Evolutionary conservation across 495 filamentous ascomycete species (phyloP).

Genomic region (Hyaloscypha hepaticicola): DNA sequence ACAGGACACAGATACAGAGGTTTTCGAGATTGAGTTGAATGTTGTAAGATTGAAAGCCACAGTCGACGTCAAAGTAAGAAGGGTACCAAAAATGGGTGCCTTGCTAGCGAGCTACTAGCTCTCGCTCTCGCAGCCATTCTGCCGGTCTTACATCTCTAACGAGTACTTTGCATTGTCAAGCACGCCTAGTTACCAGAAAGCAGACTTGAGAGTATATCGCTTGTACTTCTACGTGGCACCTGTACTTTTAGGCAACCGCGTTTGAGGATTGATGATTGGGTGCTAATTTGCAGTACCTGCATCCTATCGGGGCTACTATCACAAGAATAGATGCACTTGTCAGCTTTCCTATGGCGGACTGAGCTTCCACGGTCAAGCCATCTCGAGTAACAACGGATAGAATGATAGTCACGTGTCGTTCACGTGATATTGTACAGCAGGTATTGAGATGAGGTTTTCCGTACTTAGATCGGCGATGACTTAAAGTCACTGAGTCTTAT

Average conservation of each 20-base stretch:
- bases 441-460: not conserved
- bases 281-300: not conserved
- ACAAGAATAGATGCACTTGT: not conserved
- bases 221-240: not conserved
- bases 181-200: not conserved
- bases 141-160: not conserved
- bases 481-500: not conserved
- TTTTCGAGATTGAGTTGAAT: not conserved
- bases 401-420: no score
- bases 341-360: not conserved
- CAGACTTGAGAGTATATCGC: no score
- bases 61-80: not conserved
- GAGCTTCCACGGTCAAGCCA: no score
- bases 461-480: not conserved
- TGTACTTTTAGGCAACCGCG: constrained; percentile 8
- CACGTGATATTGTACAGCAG: not conserved
- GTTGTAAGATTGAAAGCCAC: not conserved
- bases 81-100: not conserved
- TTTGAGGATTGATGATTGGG: constrained; percentile 12
- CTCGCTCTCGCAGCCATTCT: not conserved
- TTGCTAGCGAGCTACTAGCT: not conserved
- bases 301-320: not conserved
- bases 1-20: not conserved
- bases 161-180: not conserved
- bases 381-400: no score